Conservation (phyloP, 768 basidiomycete species). For the Paxillus rubicundulus region DNA sequence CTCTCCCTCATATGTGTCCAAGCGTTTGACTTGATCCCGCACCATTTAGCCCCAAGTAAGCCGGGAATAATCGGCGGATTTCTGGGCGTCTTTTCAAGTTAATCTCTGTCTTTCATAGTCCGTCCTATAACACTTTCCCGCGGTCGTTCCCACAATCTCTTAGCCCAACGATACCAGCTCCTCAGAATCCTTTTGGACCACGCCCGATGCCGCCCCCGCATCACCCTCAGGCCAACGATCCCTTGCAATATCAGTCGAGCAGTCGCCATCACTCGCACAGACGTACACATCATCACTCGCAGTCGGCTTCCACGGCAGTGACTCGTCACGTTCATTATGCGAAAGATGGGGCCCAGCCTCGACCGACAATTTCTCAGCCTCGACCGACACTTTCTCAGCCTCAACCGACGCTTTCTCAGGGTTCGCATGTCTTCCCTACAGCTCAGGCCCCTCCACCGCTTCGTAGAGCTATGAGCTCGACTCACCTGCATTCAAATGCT, state of each 20-base stretch:
- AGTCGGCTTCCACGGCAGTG: constrained; percentile 12
- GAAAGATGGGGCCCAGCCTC: constrained; percentile 10
- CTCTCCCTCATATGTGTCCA: not conserved
- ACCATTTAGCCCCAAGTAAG: constrained; percentile 25
- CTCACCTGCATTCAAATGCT: not conserved
- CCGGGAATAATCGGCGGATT: constrained; percentile 7
- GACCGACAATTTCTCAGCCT: constrained; percentile 7
- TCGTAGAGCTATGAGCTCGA: constrained; percentile 3
- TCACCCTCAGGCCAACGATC: not conserved
- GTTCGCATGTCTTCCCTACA: constrained; percentile 1
- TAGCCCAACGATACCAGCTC: not conserved
- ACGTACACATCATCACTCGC: not conserved
- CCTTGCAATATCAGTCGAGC: constrained; percentile 8
- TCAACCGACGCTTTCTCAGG: no score
- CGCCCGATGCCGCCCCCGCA: constrained; percentile 7
- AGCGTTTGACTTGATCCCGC: constrained; percentile 2
- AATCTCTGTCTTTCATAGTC: constrained; percentile 12
- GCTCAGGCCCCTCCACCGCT: not conserved
- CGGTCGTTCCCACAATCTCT: constrained; percentile 14
- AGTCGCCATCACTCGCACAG: constrained; percentile 6
- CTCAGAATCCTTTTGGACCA: not conserved
- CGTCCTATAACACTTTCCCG: constrained; percentile 28
- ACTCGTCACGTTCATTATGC: constrained; percentile 28
- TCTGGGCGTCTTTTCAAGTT: constrained; percentile 5
- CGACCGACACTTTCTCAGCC: no score